phyloP scores from a whole-genome alignment of 2,329 filamentous ascomycete species.

The Boeremia lycopersici region DNA sequence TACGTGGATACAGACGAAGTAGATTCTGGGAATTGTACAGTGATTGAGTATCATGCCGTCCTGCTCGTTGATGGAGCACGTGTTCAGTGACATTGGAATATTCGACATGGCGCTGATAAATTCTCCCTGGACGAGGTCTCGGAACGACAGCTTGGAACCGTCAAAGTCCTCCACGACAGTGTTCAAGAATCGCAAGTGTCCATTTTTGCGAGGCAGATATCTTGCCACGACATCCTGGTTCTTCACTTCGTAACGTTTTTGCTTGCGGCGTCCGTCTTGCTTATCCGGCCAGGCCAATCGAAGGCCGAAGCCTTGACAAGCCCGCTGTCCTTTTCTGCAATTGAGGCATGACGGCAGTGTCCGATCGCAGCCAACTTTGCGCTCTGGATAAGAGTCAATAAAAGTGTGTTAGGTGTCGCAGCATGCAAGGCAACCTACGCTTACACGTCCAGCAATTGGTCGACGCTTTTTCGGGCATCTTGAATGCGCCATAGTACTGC shows the following conservation, averaged over 20 bases:
- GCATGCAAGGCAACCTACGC: conserved; percentile 32
- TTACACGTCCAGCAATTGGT: conserved; percentile 53
- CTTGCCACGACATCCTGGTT: neutral
- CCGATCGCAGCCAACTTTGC: conserved; percentile 57
- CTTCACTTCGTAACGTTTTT: conserved; percentile 40
- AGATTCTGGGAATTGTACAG: neutral
- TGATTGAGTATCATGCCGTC: conserved; percentile 28
- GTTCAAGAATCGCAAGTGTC: conserved; percentile 26
- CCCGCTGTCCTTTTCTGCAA: conserved; percentile 51
- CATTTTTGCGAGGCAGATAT: conserved; percentile 4
- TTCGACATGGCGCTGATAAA: neutral
- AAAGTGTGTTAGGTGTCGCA: neutral
- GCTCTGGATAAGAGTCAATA: conserved; percentile 42
- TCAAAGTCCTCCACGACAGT: conserved; percentile 23
- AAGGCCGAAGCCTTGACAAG: conserved; percentile 54
- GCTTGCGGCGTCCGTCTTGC: conserved; percentile 53
- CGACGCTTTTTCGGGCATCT: conserved; percentile 16
- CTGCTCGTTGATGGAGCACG: neutral
- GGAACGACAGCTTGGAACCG: conserved; percentile 1
- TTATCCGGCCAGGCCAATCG: conserved; percentile 57
- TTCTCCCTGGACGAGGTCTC: neutral
- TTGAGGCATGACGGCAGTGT: conserved; percentile 53
- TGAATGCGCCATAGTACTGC: conserved; percentile 3
- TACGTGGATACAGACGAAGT: conserved; percentile 18
- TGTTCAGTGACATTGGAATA: neutral